phyloP scores from a whole-genome alignment of 2,329 filamentous ascomycete species.

The Helicocarpus griseus region DNA sequence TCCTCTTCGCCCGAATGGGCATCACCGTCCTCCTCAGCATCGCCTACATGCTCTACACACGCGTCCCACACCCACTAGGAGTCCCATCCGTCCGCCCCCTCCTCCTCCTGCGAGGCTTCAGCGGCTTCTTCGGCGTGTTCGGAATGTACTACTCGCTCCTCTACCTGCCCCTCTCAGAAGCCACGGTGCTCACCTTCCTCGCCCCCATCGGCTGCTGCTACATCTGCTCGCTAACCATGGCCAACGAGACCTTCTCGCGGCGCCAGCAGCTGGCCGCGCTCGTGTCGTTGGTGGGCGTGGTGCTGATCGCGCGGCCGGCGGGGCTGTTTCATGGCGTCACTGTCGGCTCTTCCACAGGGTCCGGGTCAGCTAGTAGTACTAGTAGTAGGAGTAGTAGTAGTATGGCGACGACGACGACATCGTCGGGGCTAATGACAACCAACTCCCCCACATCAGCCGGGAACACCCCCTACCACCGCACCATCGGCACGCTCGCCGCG shows the following conservation, averaged over 20 bases:
- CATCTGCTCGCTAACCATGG: slow-evolving; percentile 62
- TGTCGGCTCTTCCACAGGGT: slow-evolving; percentile 2
- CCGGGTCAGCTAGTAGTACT: neutral
- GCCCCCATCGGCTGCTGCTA: slow-evolving; percentile 70
- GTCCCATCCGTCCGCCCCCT: slow-evolving; percentile 55
- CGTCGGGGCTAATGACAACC: no score
- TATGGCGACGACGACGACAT: no score
- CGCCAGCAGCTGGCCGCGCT: slow-evolving; percentile 67
- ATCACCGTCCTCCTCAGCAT: slow-evolving; percentile 60
- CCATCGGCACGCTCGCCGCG: slow-evolving; percentile 62
- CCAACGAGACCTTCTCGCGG: slow-evolving; percentile 65
- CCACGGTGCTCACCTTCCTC: slow-evolving; percentile 82
- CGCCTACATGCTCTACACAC: slow-evolving; percentile 62
- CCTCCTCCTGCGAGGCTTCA: slow-evolving; percentile 57
- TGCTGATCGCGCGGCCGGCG: slow-evolving; percentile 69
- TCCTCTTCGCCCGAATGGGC: slow-evolving; percentile 70
- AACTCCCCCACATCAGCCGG: slow-evolving; percentile 16
- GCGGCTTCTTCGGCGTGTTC: slow-evolving; percentile 70
- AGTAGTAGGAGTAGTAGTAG: no score
- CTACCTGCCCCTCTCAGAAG: slow-evolving; percentile 77
- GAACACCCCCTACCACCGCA: slow-evolving; percentile 49
- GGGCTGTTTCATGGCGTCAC: slow-evolving; percentile 41
- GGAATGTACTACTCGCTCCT: slow-evolving; percentile 65
- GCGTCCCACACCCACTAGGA: slow-evolving; percentile 61
- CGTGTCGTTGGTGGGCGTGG: slow-evolving; percentile 66